Percentiles rank a stretch among this genome's conserved stretches.
These are phyloP conservation scores for Pyrenula aspistea DNA, from an alignment of 495 filamentous ascomycete genomes.

Conservation along the genomic window DNA sequence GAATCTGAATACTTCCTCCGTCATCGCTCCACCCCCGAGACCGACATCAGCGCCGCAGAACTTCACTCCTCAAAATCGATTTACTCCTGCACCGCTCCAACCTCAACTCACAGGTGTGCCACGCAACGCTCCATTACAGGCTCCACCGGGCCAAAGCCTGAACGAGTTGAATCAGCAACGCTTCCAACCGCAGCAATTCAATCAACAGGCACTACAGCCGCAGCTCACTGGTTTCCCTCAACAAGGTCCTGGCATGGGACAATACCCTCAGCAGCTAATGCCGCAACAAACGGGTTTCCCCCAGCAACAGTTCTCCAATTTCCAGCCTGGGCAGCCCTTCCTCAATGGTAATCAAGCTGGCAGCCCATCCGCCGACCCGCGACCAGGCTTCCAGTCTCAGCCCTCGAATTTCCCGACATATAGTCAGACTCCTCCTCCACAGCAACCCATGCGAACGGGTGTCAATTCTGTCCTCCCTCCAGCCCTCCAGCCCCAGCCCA, in stretches of 20 bases:
- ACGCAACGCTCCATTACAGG: slow-evolving; percentile 36
- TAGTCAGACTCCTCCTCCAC: slow-evolving; percentile 25
- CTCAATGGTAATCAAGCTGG: slow-evolving; percentile 31
- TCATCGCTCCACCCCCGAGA: slow-evolving; percentile 74
- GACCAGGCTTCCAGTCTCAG: slow-evolving; percentile 48
- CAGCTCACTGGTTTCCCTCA: slow-evolving; percentile 48
- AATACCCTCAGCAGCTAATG: slow-evolving; percentile 32
- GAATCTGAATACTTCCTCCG: slow-evolving; percentile 44
- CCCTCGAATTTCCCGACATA: slow-evolving; percentile 49
- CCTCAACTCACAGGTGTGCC: slow-evolving; percentile 73
- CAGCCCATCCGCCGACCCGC: slow-evolving; percentile 45
- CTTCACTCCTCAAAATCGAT: slow-evolving; percentile 55
- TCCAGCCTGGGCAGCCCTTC: slow-evolving; percentile 36
- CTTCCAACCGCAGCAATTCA: slow-evolving; percentile 30
- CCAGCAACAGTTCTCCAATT: slow-evolving; percentile 31
- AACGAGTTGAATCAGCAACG: slow-evolving; percentile 59
- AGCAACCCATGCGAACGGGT: slow-evolving; percentile 31
- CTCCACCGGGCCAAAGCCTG: slow-evolving; percentile 64
- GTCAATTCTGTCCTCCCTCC: slow-evolving; percentile 47
- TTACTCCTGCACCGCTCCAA: slow-evolving; percentile 63
- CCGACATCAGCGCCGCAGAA: slow-evolving; percentile 85
- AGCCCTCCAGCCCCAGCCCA: slow-evolving; percentile 40
- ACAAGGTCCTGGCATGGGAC: slow-evolving; percentile 20
- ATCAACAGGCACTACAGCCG: slow-evolving; percentile 39
- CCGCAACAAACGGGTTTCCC: slow-evolving; percentile 42